Conservation (phyloP, 2,329 filamentous ascomycete genomes). For the Zopfia rhizophila region DNA sequence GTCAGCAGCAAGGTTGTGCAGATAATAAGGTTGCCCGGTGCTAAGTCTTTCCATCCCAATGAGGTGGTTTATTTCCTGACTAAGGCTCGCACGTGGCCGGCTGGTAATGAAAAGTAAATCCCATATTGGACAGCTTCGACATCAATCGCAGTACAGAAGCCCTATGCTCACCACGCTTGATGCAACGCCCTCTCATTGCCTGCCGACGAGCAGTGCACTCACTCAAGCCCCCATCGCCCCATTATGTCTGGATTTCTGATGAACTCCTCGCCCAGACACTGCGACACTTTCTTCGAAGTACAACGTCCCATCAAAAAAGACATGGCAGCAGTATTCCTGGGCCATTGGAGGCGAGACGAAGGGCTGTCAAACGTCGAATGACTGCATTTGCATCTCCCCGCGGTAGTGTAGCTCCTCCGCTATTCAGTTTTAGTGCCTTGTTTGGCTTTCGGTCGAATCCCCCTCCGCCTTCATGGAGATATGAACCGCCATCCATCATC, state of each 20-base stretch:
- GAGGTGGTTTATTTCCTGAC: no score
- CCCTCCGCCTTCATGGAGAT: conserved; percentile 44
- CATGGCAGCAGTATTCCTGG: conserved; percentile 71
- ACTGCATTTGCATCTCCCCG: conserved; percentile 55
- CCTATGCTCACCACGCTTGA: conserved; percentile 47
- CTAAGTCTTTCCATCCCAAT: no score
- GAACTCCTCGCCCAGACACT: conserved; percentile 64
- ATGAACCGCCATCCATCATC: conserved; percentile 44
- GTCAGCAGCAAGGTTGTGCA: no score
- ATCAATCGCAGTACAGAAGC: no score
- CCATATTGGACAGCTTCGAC: no score
- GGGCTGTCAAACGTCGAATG: conserved; percentile 66
- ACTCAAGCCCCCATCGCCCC: conserved; percentile 51
- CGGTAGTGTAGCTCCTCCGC: conserved; percentile 28
- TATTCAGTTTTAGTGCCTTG: conserved; percentile 39
- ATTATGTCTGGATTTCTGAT: conserved; percentile 70
- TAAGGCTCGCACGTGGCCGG: no score
- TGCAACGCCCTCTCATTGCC: conserved; percentile 60
- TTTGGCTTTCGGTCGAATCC: conserved; percentile 37
- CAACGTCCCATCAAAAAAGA: conserved; percentile 58
- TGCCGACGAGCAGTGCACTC: conserved; percentile 63
- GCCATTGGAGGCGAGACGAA: conserved; percentile 69
- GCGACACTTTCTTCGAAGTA: conserved; percentile 60
- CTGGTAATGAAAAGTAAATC: no score
- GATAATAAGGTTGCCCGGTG: no score